phyloP scores from a whole-genome alignment of 768 basidiomycete species.

The Boletus rubroflammeus region DNA sequence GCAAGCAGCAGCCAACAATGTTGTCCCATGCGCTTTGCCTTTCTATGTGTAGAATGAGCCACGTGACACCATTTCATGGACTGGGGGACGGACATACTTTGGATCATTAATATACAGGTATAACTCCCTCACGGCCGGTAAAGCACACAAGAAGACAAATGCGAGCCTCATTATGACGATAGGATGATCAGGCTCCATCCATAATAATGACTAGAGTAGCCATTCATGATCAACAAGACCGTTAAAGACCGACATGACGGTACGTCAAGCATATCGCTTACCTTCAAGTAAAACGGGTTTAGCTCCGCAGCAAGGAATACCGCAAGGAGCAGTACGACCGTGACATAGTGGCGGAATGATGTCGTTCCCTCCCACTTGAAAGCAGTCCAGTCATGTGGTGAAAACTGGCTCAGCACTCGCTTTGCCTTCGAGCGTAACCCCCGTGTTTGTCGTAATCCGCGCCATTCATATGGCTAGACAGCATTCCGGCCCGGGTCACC shows the following conservation, averaged over 20 bases:
- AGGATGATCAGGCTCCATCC: constrained; percentile 91
- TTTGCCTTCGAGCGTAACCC: constrained; percentile 77
- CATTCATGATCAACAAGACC: constrained; percentile 34
- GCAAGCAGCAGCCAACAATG: constrained; percentile 85
- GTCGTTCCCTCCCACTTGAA: constrained; percentile 86
- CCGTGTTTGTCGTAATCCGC: constrained; percentile 73
- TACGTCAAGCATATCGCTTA: constrained; percentile 27
- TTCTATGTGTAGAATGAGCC: constrained; percentile 41
- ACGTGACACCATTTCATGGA: not conserved
- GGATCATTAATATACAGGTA: constrained; percentile 82
- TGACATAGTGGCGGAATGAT: constrained; percentile 69
- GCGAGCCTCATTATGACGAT: constrained; percentile 70
- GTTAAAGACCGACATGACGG: constrained; percentile 16
- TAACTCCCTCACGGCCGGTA: constrained; percentile 81
- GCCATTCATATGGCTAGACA: constrained; percentile 77
- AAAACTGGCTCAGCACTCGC: constrained; percentile 79
- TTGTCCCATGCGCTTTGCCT: constrained; percentile 84
- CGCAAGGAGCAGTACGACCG: constrained; percentile 70
- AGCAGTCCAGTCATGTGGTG: constrained; percentile 82
- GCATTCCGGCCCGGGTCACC: not conserved
- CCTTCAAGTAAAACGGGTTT: constrained; percentile 87
- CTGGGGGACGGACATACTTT: constrained; percentile 48
- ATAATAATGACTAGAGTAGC: constrained; percentile 45
- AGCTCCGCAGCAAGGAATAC: constrained; percentile 83
- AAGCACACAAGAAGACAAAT: constrained; percentile 79